Evolutionary conservation across 768 basidiomycete genomes (phyloP).

Genomic region (Multifurca ochricompacta): DNA sequence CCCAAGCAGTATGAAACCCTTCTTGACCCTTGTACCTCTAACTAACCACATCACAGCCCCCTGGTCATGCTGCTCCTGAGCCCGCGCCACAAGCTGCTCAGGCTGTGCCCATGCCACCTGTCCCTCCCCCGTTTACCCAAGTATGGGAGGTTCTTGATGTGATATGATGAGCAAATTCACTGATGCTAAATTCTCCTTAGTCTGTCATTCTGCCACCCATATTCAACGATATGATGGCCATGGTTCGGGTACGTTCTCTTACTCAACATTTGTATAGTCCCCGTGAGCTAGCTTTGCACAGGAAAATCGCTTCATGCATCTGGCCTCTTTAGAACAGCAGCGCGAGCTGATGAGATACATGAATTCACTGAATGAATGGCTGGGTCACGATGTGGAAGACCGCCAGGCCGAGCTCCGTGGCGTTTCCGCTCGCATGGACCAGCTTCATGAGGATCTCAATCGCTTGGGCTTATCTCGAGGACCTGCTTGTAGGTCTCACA

Average conservation of each 20-base stretch:
- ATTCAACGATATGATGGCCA: constrained; percentile 62
- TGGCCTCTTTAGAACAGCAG: constrained; percentile 71
- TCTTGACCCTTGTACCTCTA: not conserved
- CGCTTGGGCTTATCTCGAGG: constrained; percentile 27
- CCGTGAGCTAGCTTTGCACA: constrained; percentile 26
- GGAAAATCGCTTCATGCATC: constrained; percentile 71
- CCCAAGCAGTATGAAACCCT: not conserved
- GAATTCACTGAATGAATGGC: constrained; percentile 68
- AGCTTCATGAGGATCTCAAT: constrained; percentile 37
- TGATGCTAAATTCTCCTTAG: constrained; percentile 29
- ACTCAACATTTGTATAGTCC: not conserved
- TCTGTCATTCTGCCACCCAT: constrained; percentile 51
- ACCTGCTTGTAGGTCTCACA: not conserved
- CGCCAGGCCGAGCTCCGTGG: constrained; percentile 66
- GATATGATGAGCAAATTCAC: not conserved
- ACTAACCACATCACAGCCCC: constrained; percentile 4
- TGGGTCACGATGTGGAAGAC: constrained; percentile 70
- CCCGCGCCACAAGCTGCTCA: not conserved
- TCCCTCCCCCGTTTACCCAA: constrained; percentile 16
- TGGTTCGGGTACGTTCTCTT: constrained; percentile 47
- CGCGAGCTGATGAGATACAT: constrained; percentile 77
- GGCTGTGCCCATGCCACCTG: not conserved
- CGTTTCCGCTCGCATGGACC: constrained; percentile 54
- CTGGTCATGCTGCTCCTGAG: not conserved
- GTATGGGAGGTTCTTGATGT: constrained; percentile 20